Evolutionary conservation across 805 yeast species (phyloP).

Genomic region (Starmerella geochares): DNA sequence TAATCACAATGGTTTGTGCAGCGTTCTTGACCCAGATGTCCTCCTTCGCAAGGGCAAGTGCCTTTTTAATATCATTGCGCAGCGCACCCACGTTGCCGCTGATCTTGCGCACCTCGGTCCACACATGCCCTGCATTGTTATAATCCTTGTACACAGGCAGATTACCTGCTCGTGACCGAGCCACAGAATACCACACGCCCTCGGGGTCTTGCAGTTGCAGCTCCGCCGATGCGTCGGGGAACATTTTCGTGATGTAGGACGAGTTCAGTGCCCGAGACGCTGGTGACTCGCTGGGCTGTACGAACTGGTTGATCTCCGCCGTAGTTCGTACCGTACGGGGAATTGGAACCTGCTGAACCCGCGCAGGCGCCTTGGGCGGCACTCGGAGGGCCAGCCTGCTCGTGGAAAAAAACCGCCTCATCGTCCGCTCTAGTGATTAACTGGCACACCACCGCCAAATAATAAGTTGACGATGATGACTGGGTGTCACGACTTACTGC

Average conservation of each 20-base stretch:
- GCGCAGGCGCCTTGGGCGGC: conserved; percentile 18
- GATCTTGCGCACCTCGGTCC: conserved; percentile 64
- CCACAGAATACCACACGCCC: conserved; percentile 23
- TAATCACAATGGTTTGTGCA: conserved; percentile 44
- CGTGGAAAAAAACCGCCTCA: conserved; percentile 20
- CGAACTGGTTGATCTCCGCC: conserved; percentile 13
- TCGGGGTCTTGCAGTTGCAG: conserved; percentile 5
- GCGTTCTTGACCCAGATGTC: conserved; percentile 42
- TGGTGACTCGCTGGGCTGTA: conserved; percentile 1
- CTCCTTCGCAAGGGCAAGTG: conserved; percentile 39
- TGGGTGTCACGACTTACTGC: too few relatives aligned
- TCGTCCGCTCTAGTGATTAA: conserved; percentile 2
- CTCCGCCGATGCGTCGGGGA: conserved; percentile 11
- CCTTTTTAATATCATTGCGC: conserved; percentile 51
- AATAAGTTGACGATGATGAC: neutral
- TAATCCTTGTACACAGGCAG: conserved; percentile 72
- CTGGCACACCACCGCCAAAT: neutral
- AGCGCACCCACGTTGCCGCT: conserved; percentile 58
- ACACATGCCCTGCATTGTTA: conserved; percentile 50
- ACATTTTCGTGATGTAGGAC: conserved; percentile 10
- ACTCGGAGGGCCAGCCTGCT: conserved; percentile 8
- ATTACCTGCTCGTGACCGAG: conserved; percentile 39
- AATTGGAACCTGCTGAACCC: conserved; percentile 35
- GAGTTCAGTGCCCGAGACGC: conserved; percentile 1
- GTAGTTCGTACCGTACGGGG: conserved; percentile 39